A percentile compares a stretch with the other conserved stretches of the same genome.
Evolutionary conservation across 441 rosid species (phyloP).

Genomic region (Francoa sonchifolia): DNA sequence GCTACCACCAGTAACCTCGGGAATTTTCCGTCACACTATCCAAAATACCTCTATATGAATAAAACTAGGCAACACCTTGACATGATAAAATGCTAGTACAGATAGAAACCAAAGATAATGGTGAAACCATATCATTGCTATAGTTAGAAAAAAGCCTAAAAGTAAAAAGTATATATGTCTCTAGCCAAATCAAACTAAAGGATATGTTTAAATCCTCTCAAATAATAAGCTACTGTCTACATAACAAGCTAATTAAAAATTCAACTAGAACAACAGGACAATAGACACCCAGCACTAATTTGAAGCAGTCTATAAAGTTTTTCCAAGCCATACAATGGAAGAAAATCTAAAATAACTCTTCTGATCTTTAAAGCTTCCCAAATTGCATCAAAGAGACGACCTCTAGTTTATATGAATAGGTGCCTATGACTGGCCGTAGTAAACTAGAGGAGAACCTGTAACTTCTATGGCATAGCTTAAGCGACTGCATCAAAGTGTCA

Average conservation of each 20-base stretch:
- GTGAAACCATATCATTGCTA: too few species aligned
- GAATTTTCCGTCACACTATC: too few species aligned
- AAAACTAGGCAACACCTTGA: too few species aligned
- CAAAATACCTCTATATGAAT: too few species aligned
- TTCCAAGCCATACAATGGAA: conserved; percentile 25
- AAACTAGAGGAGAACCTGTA: conserved; percentile 39
- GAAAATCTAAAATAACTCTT: conserved; percentile 20
- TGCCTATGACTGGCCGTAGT: conserved; percentile 37
- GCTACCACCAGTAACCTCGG: too few species aligned
- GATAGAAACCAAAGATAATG: too few species aligned
- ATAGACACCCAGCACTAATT: conserved; percentile 19
- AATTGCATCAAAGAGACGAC: conserved; percentile 19
- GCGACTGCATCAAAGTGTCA: conserved; percentile 30
- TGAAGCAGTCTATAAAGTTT: conserved; percentile 16
- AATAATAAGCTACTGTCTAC: conserved; percentile 27
- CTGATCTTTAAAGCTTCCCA: conserved; percentile 36
- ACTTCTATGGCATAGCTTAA: conserved; percentile 55
- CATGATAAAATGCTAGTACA: too few species aligned
- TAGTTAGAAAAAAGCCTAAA: too few species aligned
- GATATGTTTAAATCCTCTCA: conserved; percentile 16
- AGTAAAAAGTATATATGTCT: too few species aligned
- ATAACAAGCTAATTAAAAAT: conserved; percentile 21
- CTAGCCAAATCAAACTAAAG: conserved; percentile 28
- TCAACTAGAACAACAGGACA: conserved; percentile 14
- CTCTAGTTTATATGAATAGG: conserved; percentile 29